Percentiles rank a stretch among this genome's conserved stretches.
Conservation (phyloP, 2,329 filamentous ascomycete species). For the Talaromyces amestolkiae region DNA sequence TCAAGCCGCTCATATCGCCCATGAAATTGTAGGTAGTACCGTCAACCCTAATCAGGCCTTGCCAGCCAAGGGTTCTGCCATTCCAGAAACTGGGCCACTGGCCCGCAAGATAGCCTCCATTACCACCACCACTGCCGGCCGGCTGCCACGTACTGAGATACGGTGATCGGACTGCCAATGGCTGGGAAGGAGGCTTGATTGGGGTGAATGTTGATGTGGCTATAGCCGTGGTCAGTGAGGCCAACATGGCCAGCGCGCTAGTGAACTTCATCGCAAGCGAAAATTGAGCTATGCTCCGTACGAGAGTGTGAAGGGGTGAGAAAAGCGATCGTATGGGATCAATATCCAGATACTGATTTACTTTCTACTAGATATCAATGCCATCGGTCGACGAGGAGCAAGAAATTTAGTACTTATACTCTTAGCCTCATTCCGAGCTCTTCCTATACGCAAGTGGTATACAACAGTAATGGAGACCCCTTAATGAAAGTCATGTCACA, state of each 20-base stretch:
- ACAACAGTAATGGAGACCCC: not conserved
- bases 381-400: not conserved
- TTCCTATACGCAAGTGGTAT: not conserved
- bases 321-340: not conserved
- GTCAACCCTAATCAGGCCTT: conserved; percentile 68
- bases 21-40: conserved; percentile 64
- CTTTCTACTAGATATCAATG: not conserved
- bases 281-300: not conserved
- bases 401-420: not conserved
- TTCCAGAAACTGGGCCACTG: conserved; percentile 69
- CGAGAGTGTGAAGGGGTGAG: not conserved
- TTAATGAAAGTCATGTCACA: conserved; percentile 1
- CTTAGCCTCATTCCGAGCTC: not conserved
- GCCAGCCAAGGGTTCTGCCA: conserved; percentile 61
- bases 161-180: conserved; percentile 70
- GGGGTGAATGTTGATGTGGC: conserved; percentile 59
- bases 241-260: conserved; percentile 4
- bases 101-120: conserved; percentile 66
- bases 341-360: not conserved
- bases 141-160: conserved; percentile 71
- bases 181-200: conserved; percentile 65
- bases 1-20: conserved; percentile 50
- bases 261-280: conserved; percentile 1
- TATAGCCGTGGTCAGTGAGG: not conserved
- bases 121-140: conserved; percentile 59